phyloP scores from a whole-genome alignment of 2,329 filamentous ascomycete species.

The Neonectria punicea region DNA sequence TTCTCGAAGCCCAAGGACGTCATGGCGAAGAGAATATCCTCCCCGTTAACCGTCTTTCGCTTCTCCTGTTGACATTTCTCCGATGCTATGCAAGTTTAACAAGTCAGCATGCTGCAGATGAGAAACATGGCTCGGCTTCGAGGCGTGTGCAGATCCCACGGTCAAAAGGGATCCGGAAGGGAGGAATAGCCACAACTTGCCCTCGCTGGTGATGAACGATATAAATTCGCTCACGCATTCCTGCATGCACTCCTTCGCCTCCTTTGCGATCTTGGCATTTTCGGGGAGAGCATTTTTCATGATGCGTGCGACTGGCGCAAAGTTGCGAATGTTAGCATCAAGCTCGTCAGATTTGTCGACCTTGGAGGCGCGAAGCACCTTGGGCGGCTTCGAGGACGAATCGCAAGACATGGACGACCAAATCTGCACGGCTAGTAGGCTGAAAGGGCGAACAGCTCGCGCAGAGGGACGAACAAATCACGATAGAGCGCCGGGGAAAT shows the following conservation, averaged over 20 bases:
- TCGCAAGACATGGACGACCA: conserved; percentile 68
- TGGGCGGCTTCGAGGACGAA: conserved; percentile 63
- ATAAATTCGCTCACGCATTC: conserved; percentile 99
- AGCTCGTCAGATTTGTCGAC: conserved; percentile 64
- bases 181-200: conserved; percentile 62
- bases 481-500: conserved; percentile 47
- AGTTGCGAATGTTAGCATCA: conserved; percentile 95
- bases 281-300: conserved; percentile 99
- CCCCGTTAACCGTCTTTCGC: conserved; percentile 98
- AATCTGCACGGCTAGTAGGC: conserved; percentile 47
- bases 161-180: conserved; percentile 1
- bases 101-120: conserved; percentile 34
- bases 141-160: conserved; percentile 22
- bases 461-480: conserved; percentile 51
- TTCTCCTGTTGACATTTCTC: conserved; percentile 99
- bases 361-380: conserved; percentile 59
- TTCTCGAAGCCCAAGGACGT: conserved; percentile 99
- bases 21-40: conserved; percentile 99
- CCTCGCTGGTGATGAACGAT: conserved; percentile 99
- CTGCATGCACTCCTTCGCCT: conserved; percentile 99
- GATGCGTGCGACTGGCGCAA: conserved; percentile 95
- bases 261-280: conserved; percentile 98
- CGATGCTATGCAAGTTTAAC: conserved; percentile 71
- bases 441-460: conserved; percentile 41
- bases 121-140: conserved; percentile 31